These are phyloP conservation scores for Trichothecium sympodiale DNA, from an alignment of 2,329 filamentous ascomycete species.

Conservation along the genomic window DNA sequence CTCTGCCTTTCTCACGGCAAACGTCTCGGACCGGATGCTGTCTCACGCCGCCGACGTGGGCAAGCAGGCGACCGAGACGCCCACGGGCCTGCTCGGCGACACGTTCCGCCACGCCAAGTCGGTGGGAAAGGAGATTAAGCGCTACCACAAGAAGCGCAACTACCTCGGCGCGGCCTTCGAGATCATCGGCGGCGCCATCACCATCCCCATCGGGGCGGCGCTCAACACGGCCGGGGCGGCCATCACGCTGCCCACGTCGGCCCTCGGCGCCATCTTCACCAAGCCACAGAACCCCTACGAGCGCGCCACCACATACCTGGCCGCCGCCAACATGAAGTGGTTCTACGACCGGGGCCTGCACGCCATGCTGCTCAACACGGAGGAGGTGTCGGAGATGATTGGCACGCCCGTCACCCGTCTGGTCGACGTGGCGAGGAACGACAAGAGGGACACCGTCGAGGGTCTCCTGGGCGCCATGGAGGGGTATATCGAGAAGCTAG, in stretches of 20 bases:
- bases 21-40: constrained; percentile 30
- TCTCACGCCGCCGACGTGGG: constrained; percentile 30
- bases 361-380: constrained; percentile 23
- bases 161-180: constrained; percentile 24
- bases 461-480: constrained; percentile 14
- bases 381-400: constrained; percentile 16
- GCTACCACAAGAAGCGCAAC: constrained; percentile 26
- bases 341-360: constrained; percentile 25
- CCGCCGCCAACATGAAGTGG: constrained; percentile 32
- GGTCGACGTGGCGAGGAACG: constrained; percentile 23
- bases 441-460: constrained; percentile 7
- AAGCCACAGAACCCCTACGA: constrained; percentile 29
- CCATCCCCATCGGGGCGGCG: constrained; percentile 25
- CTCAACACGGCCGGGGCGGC: constrained; percentile 23
- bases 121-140: constrained; percentile 22
- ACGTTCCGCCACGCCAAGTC: constrained; percentile 23
- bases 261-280: constrained; percentile 19
- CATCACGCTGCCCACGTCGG: constrained; percentile 20
- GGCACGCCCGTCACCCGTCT: constrained; percentile 23
- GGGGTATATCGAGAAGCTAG: constrained; percentile 16
- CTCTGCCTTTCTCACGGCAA: constrained; percentile 34
- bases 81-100: constrained; percentile 21
- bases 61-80: constrained; percentile 22
- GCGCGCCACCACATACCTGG: constrained; percentile 27
- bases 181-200: constrained; percentile 24